A percentile compares a stretch with the other conserved stretches of the same genome.
Conservation (phyloP, 2,329 filamentous ascomycete species). For the Lasiodiplodia citricola region DNA sequence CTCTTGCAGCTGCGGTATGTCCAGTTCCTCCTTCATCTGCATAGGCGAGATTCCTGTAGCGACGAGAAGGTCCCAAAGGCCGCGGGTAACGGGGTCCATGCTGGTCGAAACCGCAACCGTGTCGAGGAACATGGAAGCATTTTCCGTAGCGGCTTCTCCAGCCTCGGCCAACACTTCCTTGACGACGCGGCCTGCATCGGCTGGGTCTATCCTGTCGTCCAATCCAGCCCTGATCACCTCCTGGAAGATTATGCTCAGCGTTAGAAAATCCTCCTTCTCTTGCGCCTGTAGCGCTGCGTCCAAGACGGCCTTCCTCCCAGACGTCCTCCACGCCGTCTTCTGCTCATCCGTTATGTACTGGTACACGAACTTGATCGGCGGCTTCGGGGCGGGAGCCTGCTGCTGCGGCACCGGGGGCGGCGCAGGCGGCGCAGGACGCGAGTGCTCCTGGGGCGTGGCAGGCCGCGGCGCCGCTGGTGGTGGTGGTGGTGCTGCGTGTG, state of each 20-base stretch:
- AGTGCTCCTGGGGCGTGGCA: slow-evolving; percentile 29
- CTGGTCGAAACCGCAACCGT: slow-evolving; percentile 80
- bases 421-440: not conserved
- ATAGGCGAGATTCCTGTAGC: slow-evolving; percentile 73
- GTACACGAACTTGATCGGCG: slow-evolving; percentile 65
- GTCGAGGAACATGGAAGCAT: slow-evolving; percentile 75
- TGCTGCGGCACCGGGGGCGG: not conserved
- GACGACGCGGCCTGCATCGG: slow-evolving; percentile 73
- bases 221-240: slow-evolving; percentile 81
- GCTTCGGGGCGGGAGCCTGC: slow-evolving; percentile 8
- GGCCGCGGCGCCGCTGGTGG: not conserved
- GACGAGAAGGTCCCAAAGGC: slow-evolving; percentile 71
- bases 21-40: slow-evolving; percentile 81
- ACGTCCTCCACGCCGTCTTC: slow-evolving; percentile 69
- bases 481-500: slow-evolving; percentile 32
- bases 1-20: slow-evolving; percentile 74
- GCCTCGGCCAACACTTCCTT: slow-evolving; percentile 72
- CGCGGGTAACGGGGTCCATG: slow-evolving; percentile 63
- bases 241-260: slow-evolving; percentile 77
- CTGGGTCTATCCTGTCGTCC: slow-evolving; percentile 68
- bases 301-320: slow-evolving; percentile 70
- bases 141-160: slow-evolving; percentile 51
- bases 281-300: slow-evolving; percentile 68
- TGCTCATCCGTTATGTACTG: slow-evolving; percentile 74
- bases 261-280: slow-evolving; percentile 69